A percentile compares a stretch with the other conserved stretches of the same genome.
phyloP scores from a whole-genome alignment of 176 grass and related monocot genomes.

The Oryza brachyantha region DNA sequence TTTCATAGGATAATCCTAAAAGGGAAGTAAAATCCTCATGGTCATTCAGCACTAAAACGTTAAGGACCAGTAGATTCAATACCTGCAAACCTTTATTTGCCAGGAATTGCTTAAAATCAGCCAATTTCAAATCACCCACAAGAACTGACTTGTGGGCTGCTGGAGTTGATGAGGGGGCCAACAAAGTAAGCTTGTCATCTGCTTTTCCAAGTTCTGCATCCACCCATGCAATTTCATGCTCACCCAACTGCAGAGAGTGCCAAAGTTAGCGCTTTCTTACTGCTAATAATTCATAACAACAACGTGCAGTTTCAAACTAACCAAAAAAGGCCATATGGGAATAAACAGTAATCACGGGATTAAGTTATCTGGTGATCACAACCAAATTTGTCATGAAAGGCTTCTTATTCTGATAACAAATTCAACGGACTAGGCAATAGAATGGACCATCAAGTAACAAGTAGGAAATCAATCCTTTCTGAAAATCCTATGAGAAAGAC shows the following conservation, averaged over 20 bases:
- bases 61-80: too few relatives aligned
- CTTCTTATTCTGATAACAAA: neutral
- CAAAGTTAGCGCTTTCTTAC: constrained; percentile 23
- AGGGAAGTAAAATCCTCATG: neutral
- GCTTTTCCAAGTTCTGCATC: constrained; percentile 74
- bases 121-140: constrained; percentile 82
- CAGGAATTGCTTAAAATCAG: constrained; percentile 94
- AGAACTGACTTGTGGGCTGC: constrained; percentile 82
- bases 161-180: constrained; percentile 54
- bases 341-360: neutral
- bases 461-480: neutral
- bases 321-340: neutral
- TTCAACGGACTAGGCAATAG: neutral
- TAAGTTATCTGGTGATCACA: neutral
- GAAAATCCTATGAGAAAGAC: neutral
- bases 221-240: constrained; percentile 86
- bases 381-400: neutral
- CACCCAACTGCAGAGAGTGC: constrained; percentile 57
- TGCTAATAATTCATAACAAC: neutral
- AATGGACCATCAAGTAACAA: neutral
- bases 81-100: constrained; percentile 83
- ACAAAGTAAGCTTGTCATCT: constrained; percentile 66
- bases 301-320: neutral
- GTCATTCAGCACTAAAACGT: too few relatives aligned
- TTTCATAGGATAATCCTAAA: neutral